phyloP scores from a whole-genome alignment of 2,329 filamentous ascomycete species.

The Waltergamsia citrina region DNA sequence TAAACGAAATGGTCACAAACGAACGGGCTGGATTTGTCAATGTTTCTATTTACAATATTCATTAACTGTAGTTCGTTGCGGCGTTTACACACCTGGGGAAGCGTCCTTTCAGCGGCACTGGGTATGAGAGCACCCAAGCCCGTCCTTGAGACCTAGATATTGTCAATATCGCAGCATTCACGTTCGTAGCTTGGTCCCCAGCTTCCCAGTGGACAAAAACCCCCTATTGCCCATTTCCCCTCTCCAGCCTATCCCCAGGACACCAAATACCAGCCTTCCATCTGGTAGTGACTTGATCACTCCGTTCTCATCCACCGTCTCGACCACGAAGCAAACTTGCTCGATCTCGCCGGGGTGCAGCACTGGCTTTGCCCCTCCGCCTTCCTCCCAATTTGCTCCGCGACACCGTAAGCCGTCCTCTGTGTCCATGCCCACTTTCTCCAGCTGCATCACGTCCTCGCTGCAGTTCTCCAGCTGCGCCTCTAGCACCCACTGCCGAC shows the following conservation, averaged over 20 bases:
- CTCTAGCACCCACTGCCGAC: conserved; percentile 63
- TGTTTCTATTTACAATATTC: too few relatives aligned
- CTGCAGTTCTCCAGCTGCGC: conserved; percentile 94
- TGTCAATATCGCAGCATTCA: too few relatives aligned
- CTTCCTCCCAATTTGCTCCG: conserved; percentile 50
- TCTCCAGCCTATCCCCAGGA: conserved; percentile 80
- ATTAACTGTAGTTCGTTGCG: too few relatives aligned
- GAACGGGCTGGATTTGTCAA: too few relatives aligned
- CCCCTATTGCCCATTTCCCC: conserved; percentile 85
- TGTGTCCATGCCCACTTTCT: conserved; percentile 49
- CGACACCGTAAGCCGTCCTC: conserved; percentile 38
- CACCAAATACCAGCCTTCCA: conserved; percentile 60
- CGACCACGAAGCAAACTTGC: conserved; percentile 55
- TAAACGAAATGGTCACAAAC: too few relatives aligned
- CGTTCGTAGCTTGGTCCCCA: conserved; percentile 48
- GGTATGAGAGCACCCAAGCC: too few relatives aligned
- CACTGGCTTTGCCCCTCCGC: conserved; percentile 47
- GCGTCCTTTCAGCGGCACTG: too few relatives aligned
- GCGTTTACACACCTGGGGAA: too few relatives aligned
- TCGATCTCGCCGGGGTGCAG: conserved; percentile 54
- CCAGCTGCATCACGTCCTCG: conserved; percentile 71
- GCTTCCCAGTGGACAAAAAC: conserved; percentile 76
- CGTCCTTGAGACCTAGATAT: too few relatives aligned
- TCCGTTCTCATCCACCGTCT: conserved; percentile 17
- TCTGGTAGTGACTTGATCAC: conserved; percentile 39